Evolutionary conservation across 345 rosid genomes (phyloP), one percentile per base, ranked within the genome.

Genomic region (Eucalyptus cloeziana): DNA sequence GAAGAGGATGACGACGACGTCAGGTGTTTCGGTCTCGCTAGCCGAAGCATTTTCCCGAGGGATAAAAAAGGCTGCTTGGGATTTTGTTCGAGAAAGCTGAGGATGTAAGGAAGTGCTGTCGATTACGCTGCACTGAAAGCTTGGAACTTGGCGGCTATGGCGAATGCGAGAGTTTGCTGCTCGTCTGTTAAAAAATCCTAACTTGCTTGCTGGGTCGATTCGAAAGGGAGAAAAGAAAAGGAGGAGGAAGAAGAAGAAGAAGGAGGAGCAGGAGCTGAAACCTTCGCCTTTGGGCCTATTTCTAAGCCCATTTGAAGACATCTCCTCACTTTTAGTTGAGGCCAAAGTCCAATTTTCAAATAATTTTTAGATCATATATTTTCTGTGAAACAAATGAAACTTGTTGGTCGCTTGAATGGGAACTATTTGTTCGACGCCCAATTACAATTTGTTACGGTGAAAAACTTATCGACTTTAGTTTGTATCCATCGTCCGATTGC

Each of bases 21-120:
- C 5, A 90, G 37, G 7, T 90, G 67, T 47, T 89, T 93, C 7
- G 88, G 86, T 90, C 90, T 92, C 60, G 92, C 87, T 12, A 90
- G 81, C 87, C 94, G 91, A 62, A 93, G 87, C 95, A 93, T 94
- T 17, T 16, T 88, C 51, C 83, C 33, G 31, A 69, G 22, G 30
- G 27, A 45, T 2, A 49, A 40, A 24, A 25, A 4, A 10, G 31
- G 86, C 24, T 25, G 11, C 45, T n/a, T 14, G 50, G 52, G 86
- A 71, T 50, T 49, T 64, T 49, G 44, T 0, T 45, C 22, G 81
- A 76, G 47, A n/a, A n/a, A 64, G 76, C 21, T 64, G 76, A 64
- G 76, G 76, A n/a, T n/a, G 40, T n/a, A 15, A 10, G 47, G 47
- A 40, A 76, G 83, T 21, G 9, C 24, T 10, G 27, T 40, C 47